A percentile compares a stretch with the other conserved stretches of the same genome.
These are phyloP conservation scores for Chalciporus pseudorubinellus DNA, from an alignment of 768 basidiomycete species.

Conservation along the genomic window DNA sequence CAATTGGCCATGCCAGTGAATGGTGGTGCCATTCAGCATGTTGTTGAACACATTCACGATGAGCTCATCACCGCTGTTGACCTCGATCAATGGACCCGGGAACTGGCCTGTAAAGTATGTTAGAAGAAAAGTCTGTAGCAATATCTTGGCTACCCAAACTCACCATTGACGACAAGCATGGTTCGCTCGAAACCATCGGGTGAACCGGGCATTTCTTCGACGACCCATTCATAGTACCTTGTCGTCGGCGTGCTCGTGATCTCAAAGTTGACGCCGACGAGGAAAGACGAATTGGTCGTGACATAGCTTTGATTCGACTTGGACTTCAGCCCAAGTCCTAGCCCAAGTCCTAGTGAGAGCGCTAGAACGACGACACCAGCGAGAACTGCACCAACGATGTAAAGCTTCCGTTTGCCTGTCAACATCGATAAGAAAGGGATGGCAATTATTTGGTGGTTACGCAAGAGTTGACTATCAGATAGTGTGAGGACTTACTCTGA, in stretches of 20 bases:
- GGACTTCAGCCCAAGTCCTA: conserved; percentile 28
- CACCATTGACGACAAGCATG: conserved; percentile 50
- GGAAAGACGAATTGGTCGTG: conserved; percentile 28
- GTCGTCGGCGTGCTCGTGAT: conserved; percentile 34
- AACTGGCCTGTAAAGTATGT: conserved; percentile 29
- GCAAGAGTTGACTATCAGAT: background rate
- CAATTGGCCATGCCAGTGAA: conserved; percentile 37
- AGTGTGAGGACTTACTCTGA: conserved; percentile 7
- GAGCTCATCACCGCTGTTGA: conserved; percentile 35
- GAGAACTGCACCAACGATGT: conserved; percentile 13
- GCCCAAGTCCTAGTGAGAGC: conserved; percentile 29
- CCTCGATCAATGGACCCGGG: conserved; percentile 34
- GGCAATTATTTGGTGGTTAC: too few relatives aligned
- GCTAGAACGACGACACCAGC: conserved; percentile 16
- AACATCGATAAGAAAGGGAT: background rate
- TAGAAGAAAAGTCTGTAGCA: background rate
- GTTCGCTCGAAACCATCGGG: conserved; percentile 41
- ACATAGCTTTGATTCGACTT: conserved; percentile 17
- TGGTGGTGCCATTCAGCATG: conserved; percentile 30
- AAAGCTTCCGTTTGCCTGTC: conserved; percentile 22
- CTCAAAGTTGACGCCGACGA: conserved; percentile 29
- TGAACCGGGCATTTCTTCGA: conserved; percentile 37
- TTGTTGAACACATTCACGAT: conserved; percentile 36
- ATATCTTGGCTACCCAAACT: conserved; percentile 2
- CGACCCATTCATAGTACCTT: conserved; percentile 43